Percentiles rank a stretch among this genome's conserved stretches.
These are phyloP conservation scores for Funneliformis mosseae DNA, from an alignment of 192 early-diverging fungal genomes.

Conservation along the genomic window DNA sequence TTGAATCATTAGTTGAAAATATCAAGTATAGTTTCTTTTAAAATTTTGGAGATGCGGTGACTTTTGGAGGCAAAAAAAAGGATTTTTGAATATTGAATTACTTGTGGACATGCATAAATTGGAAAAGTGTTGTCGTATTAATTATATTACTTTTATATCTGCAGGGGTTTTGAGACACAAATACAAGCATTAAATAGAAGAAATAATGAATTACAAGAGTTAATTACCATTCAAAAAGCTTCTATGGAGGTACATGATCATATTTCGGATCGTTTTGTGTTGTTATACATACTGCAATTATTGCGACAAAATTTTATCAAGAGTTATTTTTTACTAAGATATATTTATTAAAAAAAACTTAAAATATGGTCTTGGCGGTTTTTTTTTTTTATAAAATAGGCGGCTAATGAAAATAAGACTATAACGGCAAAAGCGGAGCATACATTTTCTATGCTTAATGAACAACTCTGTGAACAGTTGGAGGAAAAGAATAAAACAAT, in stretches of 20 bases:
- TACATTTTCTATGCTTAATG: conserved; percentile 41
- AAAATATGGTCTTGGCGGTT: background rate
- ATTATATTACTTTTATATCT: background rate
- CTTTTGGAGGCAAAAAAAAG: too few relatives aligned
- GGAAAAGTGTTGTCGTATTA: too few relatives aligned
- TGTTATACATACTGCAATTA: background rate
- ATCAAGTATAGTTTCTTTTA: conserved; percentile 37
- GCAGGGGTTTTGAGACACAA: conserved; percentile 39
- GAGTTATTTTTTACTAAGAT: too few relatives aligned
- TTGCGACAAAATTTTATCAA: background rate
- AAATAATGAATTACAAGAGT: conserved; percentile 39
- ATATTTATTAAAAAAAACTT: too few relatives aligned
- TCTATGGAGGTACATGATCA: conserved; percentile 27
- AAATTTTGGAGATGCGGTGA: background rate
- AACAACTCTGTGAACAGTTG: conserved; percentile 40
- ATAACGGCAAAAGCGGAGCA: conserved; percentile 34
- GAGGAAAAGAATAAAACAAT: conserved; percentile 40
- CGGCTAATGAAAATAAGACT: conserved; percentile 1
- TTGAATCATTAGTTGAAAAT: conserved; percentile 39
- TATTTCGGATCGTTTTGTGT: background rate
- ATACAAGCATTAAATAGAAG: conserved; percentile 42
- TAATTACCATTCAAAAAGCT: conserved; percentile 38
- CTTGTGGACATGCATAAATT: too few relatives aligned
- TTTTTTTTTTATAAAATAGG: too few relatives aligned
- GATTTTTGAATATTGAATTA: too few relatives aligned